Evolutionary conservation across 2,329 filamentous ascomycete species (phyloP), one percentile per base, ranked within the genome.

Genomic region (Cladophialophora psammophila): DNA sequence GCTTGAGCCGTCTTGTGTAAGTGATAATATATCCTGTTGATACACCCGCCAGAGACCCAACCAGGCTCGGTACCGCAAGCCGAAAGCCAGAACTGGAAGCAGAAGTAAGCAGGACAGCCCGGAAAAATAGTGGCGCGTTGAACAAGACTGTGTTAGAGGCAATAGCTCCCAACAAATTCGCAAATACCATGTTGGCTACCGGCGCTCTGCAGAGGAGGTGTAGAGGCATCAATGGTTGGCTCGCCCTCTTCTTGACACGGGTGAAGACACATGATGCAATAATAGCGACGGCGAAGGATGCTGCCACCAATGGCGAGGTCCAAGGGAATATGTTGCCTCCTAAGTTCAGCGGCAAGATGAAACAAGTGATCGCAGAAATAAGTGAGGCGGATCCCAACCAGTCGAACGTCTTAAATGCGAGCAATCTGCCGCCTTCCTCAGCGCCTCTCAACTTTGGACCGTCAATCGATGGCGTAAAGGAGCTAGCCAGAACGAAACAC

Each of bases 101-200:
- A 35, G 61, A 63, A 31, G 61, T 63, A 32, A 70, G 42, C 35
- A 67, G 35, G 20, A 90, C 88, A 6, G 89, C 91, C 78, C 94
- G 92, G 78, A 91, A 92, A 78, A 90, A 92, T 1, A 94, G 81
- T 1, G 91, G 90, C n/a, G 92, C 80, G 78, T 91, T 92, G 80
- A 92, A 94, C 3, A 91, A 71, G 0, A 84, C 79, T 0, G 86
- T 84, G 55, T 88, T 77, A 80, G 82, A 86, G 13, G 85, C 88
- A 0, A 83, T 87, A 61, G 90, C 85, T 60, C 85, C 83, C 76
- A 92, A 93, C 79, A 93, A 91, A 76, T 93, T 93, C 76, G 87
- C 87, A 1, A 88, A 77, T 72, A 90, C 93, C 75, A 86, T 87
- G 2, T 90, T 87, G 58, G 92, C 83, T 34, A 94, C 82, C 6